Evolutionary conservation across 2,329 filamentous ascomycete genomes (phyloP).

Genomic region (Chaetothyriales sp.): DNA sequence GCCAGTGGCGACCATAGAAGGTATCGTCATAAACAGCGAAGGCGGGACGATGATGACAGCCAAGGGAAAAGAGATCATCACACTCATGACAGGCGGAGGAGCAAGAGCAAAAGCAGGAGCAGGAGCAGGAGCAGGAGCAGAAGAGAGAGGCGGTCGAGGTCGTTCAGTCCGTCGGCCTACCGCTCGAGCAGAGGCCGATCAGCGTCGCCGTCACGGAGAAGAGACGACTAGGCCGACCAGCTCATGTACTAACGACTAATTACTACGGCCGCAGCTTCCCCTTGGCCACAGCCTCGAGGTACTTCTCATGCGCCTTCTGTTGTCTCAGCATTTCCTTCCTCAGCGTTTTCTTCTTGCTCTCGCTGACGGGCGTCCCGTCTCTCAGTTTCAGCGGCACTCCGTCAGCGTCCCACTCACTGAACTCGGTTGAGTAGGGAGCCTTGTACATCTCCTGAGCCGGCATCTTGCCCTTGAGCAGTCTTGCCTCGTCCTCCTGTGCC

Average conservation of each 20-base stretch:
- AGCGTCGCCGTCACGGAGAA: background rate
- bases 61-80: background rate
- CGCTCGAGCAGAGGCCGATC: background rate
- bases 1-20: background rate
- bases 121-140: background rate
- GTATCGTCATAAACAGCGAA: background rate
- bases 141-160: background rate
- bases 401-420: conserved; percentile 65
- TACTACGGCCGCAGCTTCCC: background rate
- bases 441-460: conserved; percentile 44
- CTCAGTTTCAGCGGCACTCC: conserved; percentile 65
- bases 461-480: conserved; percentile 41
- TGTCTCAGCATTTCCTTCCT: conserved; percentile 83
- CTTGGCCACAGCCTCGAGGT: conserved; percentile 16
- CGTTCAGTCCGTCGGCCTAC: too few species aligned
- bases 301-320: conserved; percentile 67
- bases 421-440: conserved; percentile 39
- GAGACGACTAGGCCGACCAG: background rate
- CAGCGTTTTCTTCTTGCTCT: conserved; percentile 65
- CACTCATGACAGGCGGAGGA: background rate
- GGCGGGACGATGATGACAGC: conserved; percentile 1
- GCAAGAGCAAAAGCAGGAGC: background rate
- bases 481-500: conserved; percentile 37
- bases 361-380: conserved; percentile 65
- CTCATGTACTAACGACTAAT: background rate